Evolutionary conservation across 441 rosid genomes (phyloP).

Genomic region (Adansonia rubrostipa): DNA sequence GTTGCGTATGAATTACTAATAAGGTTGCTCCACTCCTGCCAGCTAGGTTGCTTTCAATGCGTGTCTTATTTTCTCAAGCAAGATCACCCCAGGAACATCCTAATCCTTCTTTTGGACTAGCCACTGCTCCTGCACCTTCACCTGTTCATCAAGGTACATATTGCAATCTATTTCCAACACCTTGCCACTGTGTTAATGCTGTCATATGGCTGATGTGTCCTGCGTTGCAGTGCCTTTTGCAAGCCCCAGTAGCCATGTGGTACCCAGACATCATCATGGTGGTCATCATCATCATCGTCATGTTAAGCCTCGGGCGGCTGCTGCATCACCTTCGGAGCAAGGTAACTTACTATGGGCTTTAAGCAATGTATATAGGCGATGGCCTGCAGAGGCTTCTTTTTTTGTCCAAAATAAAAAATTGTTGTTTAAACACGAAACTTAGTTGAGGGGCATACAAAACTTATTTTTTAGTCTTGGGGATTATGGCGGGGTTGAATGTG

Average conservation of each 20-base stretch:
- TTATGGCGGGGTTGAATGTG: neutral
- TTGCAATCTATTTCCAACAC: conserved; percentile 12
- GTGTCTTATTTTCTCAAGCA: conserved; percentile 41
- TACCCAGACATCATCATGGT: conserved; percentile 45
- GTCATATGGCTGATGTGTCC: conserved; percentile 27
- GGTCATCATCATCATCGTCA: conserved; percentile 61
- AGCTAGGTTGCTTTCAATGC: conserved; percentile 58
- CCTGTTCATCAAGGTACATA: conserved; percentile 53
- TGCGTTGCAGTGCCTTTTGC: conserved; percentile 46
- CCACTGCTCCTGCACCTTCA: conserved; percentile 53
- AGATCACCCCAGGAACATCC: conserved; percentile 40
- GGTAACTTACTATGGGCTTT: conserved; percentile 44
- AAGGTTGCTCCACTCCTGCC: conserved; percentile 41
- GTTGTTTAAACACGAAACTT: neutral
- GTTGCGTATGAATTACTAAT: conserved; percentile 30
- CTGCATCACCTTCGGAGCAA: conserved; percentile 73
- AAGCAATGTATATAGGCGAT: neutral
- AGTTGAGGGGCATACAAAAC: neutral
- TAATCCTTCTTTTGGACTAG: conserved; percentile 46
- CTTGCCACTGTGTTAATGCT: conserved; percentile 17
- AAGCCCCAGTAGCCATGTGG: conserved; percentile 44
- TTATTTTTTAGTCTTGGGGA: neutral
- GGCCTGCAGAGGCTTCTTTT: neutral
- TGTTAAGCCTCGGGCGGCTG: conserved; percentile 49
- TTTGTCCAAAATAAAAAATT: neutral